Evolutionary conservation across 2,329 filamentous ascomycete genomes (phyloP).

Genomic region (Rasamsonia emersonii): DNA sequence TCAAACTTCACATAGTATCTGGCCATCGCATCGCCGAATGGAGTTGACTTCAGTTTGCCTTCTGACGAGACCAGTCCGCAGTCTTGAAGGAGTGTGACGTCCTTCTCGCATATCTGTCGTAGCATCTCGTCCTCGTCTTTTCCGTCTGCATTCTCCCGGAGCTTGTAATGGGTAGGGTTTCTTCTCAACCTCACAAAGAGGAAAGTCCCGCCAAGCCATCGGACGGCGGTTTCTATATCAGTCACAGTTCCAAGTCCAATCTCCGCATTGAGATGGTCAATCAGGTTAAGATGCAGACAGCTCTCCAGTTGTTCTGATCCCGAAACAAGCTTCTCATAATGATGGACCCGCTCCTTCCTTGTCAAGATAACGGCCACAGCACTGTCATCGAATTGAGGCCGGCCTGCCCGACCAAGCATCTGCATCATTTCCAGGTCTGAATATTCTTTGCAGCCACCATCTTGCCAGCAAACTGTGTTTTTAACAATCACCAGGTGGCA

Average conservation of each 20-base stretch:
- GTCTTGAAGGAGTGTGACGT: constrained; percentile 57
- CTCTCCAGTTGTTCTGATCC: constrained; percentile 70
- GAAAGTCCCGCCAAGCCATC: constrained; percentile 71
- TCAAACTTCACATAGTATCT: constrained; percentile 71
- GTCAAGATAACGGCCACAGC: constrained; percentile 76
- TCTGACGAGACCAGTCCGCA: constrained; percentile 46
- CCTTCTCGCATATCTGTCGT: constrained; percentile 60
- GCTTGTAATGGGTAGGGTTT: constrained; percentile 63
- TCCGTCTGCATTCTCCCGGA: constrained; percentile 45
- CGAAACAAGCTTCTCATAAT: constrained; percentile 66
- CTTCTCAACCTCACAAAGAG: constrained; percentile 63
- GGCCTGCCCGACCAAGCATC: constrained; percentile 76
- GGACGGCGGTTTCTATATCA: constrained; percentile 55
- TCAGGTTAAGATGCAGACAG: constrained; percentile 65
- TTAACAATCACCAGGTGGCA: constrained; percentile 79
- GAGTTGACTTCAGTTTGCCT: constrained; percentile 52
- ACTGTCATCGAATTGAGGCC: constrained; percentile 72
- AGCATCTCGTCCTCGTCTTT: constrained; percentile 54
- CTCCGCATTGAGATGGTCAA: constrained; percentile 79
- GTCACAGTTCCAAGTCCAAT: constrained; percentile 66
- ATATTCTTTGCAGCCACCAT: constrained; percentile 57
- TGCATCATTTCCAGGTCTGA: constrained; percentile 82
- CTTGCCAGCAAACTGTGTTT: constrained; percentile 61
- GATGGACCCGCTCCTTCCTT: constrained; percentile 50
- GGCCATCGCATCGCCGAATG: constrained; percentile 73